Evolutionary conservation across 2,329 filamentous ascomycete genomes (phyloP), one percentile per base, ranked within the genome.

Genomic region (Geosmithia morbida): DNA sequence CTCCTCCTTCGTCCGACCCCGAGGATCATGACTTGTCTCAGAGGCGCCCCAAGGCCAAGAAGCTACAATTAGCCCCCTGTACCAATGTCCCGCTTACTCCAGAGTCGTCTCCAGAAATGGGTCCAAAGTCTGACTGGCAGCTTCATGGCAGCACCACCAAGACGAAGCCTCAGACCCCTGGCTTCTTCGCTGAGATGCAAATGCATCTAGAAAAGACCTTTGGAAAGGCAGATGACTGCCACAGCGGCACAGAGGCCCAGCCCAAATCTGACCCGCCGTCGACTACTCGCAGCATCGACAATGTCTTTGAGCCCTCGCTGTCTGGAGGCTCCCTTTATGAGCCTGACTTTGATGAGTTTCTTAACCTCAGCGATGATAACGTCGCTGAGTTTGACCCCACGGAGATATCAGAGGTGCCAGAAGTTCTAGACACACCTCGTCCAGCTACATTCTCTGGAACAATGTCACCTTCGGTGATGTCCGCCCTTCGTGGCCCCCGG

Each of bases 331-430:
- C 66, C 2, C 63, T 77, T 3, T 61, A 63, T 43, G 74, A 77
- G 53, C 74, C 74, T 6, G 68, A 68, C 39, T 60, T 77, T 19
- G 65, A 67, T 17, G 75, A 79, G 40, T 77, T 79, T 46, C 62
- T 75, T 47, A 64, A 66, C 18, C 61, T 79, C 6, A 72, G 67
- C 48, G 75, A 79, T 50, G 74, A 79, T 29, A 75, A 79, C 48
- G 75, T 79, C 50, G 72, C 74, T 8, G 75, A 79, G 53, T 59
- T 44, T 22, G 18, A 43, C n/a, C 17, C 33, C 17, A 47, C 20
- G n/a, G 11, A n/a, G 26, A 10, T 18, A 14, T 11, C 29, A 10
- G 29, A 26, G 30, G 13, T 18, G 18, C 14, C 40, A 22, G 40
- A 19, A n/a, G 6, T 18, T 22, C 8, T n/a, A 41, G 43, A 33